Base-by-base conservation (phyloP, 1,139 yeast genomes). In the Blastobotrys buckinghamii region DNA sequence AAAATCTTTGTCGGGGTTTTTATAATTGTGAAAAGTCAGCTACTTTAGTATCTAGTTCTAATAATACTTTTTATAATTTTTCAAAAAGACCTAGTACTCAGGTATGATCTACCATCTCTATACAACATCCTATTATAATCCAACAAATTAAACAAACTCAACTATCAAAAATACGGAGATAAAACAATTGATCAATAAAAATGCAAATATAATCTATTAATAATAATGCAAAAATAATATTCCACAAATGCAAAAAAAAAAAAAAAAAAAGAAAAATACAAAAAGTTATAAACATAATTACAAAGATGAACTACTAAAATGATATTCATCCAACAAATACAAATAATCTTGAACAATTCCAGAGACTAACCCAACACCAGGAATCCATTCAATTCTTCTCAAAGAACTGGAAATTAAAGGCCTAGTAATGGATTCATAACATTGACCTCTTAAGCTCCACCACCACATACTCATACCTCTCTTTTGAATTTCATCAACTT, bases 401-500 rank as follows among this genome's bases (percentile, higher is more conserved):
- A 63, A 58, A n/a, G n/a, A n/a, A 29, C 64, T 40, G 10, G 58
- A 54, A 45, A 69, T 47, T 6, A 60, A 34, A 2, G 69, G 71
- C 20, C 71, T 59, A 6, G 71, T 63, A 41, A 62, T 46, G 15
- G 59, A 52, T 29, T 66, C 61, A 58, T 68, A 71, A 60, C 68
- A 61, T 49, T 69, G 66, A 4, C 73, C 73, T 6, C 75, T 61
- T 44, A 71, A 49, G 16, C 58, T 30, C 72, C 73, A 71, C 74
- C 74, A 70, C 55, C 66, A 61, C 53, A 71, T 48, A 22, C 60
- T 59, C 26, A 54, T 49, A 17, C 64, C 58, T 15, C 74, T 61
- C 38, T 55, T 55, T 45, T 61, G 57, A 45, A 64, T 53, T 50
- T 68, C 69, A 30, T 65, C 67, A 27, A 58, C 54, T 53, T 71